Percentiles rank a stretch among this genome's conserved stretches.
phyloP scores from a whole-genome alignment of 2,329 filamentous ascomycete species.

The Penicillium nordicum region DNA sequence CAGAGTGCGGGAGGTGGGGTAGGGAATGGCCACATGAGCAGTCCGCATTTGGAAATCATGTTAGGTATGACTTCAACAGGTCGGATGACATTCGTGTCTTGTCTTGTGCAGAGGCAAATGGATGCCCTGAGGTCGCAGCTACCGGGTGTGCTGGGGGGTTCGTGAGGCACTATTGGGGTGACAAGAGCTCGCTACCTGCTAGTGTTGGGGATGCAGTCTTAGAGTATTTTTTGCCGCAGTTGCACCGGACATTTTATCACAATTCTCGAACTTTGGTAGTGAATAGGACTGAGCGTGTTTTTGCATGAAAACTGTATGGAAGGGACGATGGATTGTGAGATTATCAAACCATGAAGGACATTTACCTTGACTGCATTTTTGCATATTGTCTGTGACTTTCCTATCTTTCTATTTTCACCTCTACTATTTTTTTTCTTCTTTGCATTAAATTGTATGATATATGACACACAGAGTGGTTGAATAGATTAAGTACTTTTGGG shows the following conservation, averaged over 20 bases:
- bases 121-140: slow-evolving; percentile 13
- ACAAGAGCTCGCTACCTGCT: slow-evolving; percentile 8
- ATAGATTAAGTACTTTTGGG: not conserved
- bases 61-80: slow-evolving; percentile 18
- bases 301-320: not conserved
- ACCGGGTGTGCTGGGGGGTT: slow-evolving; percentile 14
- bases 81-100: slow-evolving; percentile 14
- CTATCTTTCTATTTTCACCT: too few relatives aligned
- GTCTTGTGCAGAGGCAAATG: slow-evolving; percentile 18
- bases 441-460: not conserved
- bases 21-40: slow-evolving; percentile 20
- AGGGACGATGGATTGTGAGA: not conserved
- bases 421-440: too few relatives aligned
- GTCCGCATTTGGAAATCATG: slow-evolving; percentile 15
- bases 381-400: too few relatives aligned
- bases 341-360: not conserved
- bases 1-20: slow-evolving; percentile 10
- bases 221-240: slow-evolving; percentile 11
- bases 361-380: not conserved
- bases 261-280: not conserved
- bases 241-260: slow-evolving; percentile 11
- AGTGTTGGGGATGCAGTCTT: slow-evolving; percentile 11
- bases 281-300: slow-evolving; percentile 1
- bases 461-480: too few relatives aligned
- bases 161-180: slow-evolving; percentile 18